Evolutionary conservation across 2,329 filamentous ascomycete species (phyloP).

Genomic region (Paracoccidioides lutzii): DNA sequence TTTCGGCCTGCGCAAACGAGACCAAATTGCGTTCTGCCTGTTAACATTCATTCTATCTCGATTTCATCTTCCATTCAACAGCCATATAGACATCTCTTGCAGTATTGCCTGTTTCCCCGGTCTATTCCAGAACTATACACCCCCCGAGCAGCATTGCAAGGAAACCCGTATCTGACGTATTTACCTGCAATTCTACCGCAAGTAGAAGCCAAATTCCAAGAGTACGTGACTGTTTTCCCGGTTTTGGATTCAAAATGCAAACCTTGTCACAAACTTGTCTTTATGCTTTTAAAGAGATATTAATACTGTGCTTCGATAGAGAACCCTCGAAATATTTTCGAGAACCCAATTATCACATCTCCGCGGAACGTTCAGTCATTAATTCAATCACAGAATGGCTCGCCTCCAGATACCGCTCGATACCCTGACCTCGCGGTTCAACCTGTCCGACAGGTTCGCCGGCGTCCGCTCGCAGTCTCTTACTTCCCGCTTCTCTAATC

Average conservation of each 20-base stretch:
- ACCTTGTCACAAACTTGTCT: background rate
- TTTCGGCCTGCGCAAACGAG: background rate
- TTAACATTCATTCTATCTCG: no score
- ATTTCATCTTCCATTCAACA: background rate
- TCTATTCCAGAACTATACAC: no score
- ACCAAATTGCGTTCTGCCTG: background rate
- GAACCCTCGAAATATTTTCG: background rate
- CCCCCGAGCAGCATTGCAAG: no score
- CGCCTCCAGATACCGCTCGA: constrained; percentile 89
- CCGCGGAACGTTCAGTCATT: background rate
- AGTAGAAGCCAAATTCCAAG: background rate
- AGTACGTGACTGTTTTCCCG: background rate
- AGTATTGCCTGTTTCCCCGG: no score
- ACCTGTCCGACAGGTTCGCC: constrained; percentile 72
- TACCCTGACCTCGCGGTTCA: constrained; percentile 78
- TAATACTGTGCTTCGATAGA: background rate
- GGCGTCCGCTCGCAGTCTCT: constrained; percentile 68
- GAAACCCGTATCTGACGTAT: background rate
- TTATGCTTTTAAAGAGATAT: background rate
- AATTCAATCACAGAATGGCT: constrained; percentile 48
- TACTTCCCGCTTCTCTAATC: constrained; percentile 74
- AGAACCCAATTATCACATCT: background rate
- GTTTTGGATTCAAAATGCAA: background rate
- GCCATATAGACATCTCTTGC: background rate
- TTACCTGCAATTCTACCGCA: background rate